A percentile compares a stretch with the other conserved stretches of the same genome.
Conservation (phyloP, 2,329 filamentous ascomycete species). For the Magnaporthiopsis incrustans region DNA sequence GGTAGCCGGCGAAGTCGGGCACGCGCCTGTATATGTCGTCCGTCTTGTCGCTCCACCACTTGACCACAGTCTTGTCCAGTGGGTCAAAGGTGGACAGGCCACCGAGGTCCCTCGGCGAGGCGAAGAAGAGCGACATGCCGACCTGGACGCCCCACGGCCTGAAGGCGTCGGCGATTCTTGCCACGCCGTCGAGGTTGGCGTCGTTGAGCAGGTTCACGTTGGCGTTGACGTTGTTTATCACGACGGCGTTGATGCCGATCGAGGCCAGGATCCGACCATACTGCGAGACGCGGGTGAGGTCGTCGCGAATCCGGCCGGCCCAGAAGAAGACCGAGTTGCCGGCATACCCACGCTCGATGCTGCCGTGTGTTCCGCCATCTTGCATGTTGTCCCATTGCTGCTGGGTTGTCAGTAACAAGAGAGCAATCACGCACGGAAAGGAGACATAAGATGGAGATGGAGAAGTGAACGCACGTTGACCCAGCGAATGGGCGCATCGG, state of each 20-base stretch:
- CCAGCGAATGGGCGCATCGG: slow-evolving; percentile 57
- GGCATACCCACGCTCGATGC: slow-evolving; percentile 60
- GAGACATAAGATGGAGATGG: not conserved
- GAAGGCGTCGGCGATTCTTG: slow-evolving; percentile 54
- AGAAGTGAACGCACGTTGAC: slow-evolving; percentile 36
- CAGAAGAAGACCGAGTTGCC: slow-evolving; percentile 62
- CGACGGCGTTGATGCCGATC: slow-evolving; percentile 55
- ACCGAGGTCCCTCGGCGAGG: slow-evolving; percentile 49
- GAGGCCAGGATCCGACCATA: slow-evolving; percentile 62
- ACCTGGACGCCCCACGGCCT: slow-evolving; percentile 59
- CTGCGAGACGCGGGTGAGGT: slow-evolving; percentile 50
- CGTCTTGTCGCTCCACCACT: slow-evolving; percentile 56
- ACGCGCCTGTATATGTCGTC: slow-evolving; percentile 50
- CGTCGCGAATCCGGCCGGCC: slow-evolving; percentile 44
- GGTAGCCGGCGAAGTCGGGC: slow-evolving; percentile 60
- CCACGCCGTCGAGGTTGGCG: slow-evolving; percentile 52
- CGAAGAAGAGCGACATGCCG: slow-evolving; percentile 61
- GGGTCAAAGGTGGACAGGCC: slow-evolving; percentile 57
- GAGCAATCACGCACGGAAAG: not conserved
- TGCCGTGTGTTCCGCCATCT: slow-evolving; percentile 27
- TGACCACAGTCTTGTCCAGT: slow-evolving; percentile 48
- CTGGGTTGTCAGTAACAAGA: not conserved
- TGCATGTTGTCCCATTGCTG: slow-evolving; percentile 64
- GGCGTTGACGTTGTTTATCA: slow-evolving; percentile 68
- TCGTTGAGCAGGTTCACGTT: slow-evolving; percentile 48